Base-by-base conservation (phyloP, 768 basidiomycete species). In the Suillus hirtellus region DNA sequence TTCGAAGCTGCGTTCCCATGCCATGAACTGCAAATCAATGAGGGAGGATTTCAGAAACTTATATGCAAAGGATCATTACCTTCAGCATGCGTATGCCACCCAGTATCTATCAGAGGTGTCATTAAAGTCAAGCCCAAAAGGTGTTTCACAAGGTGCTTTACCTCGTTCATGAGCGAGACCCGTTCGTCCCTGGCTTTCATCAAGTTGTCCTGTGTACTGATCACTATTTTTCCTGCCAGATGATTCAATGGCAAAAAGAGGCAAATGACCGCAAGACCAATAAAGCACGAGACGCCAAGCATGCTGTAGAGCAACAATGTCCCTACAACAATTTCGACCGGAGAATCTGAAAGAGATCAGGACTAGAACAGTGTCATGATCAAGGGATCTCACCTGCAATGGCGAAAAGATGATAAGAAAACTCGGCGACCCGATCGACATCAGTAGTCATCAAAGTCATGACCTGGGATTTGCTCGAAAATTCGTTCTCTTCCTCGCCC, bases 391-490 rank as follows among this genome's bases (percentile, higher is more conserved):
- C 65, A 89, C 90, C 89, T 60, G 93, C 80, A 44, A 93, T 82
- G 1, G 89, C 79, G 71, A 90, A 93, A 59, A 89, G 67, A 71
- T 93, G 89, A 86, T 87, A 91, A 1, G 87, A 77, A 70, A 96
- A 92, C 59, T 96, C 92, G 73, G 89, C 87, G 65, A 96, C 89
- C 61, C 95, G 84, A 73, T 96, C 93, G 35, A 95, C 93, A 67
- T 97, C 95, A 6, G 93, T 95, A 7, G 95, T 96, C 92, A 96
- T 95, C 35, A 96, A 83, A 2, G 92, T 96, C 94, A 96, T 95
- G 69, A 97, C 88, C 77, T 96, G 86, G 7, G 86, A 84, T 70
- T 88, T 88, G 71, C 83, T 86, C 10, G 85, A 86, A 66, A 88
- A 86, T 55, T 86, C 85, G 27, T 84, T 82, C 62, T 87, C 85